phyloP scores from a whole-genome alignment of 1,284 basidiomycete species.

The Apiotrichum montevideense region DNA sequence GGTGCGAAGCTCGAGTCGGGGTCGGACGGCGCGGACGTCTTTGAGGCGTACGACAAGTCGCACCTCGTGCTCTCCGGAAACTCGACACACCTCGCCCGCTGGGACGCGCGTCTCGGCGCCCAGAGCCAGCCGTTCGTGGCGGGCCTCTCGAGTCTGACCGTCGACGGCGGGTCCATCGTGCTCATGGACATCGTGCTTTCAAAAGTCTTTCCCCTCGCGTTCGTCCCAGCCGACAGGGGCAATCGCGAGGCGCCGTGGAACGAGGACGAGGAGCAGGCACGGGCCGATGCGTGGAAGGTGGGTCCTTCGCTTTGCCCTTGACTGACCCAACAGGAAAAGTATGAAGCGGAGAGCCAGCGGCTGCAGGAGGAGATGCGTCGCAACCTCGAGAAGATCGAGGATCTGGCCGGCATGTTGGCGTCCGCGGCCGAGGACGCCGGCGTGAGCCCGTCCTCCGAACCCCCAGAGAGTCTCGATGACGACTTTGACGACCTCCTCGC shows the following conservation, averaged over 20 bases:
- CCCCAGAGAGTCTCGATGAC: constrained; percentile 20
- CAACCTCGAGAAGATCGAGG: constrained; percentile 27
- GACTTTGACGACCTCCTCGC: constrained; percentile 38
- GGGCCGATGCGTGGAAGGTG: constrained; percentile 66
- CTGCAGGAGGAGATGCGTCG: constrained; percentile 31
- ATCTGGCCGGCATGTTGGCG: constrained; percentile 21
- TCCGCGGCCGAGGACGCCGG: constrained; percentile 21
- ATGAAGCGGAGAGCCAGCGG: constrained; percentile 29
- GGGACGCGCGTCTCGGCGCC: constrained; percentile 84
- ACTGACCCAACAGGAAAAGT: constrained; percentile 26
- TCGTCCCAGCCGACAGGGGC: constrained; percentile 53
- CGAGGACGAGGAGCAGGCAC: constrained; percentile 61
- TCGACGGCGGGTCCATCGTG: constrained; percentile 73
- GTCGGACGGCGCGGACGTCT: constrained; percentile 72
- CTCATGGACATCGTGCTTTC: constrained; percentile 69
- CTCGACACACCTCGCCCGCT: constrained; percentile 72
- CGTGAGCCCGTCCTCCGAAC: neutral
- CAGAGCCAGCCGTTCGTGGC: constrained; percentile 57
- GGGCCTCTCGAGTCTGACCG: constrained; percentile 68
- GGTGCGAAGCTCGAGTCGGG: constrained; percentile 71
- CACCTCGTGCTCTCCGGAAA: constrained; percentile 72
- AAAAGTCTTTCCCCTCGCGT: constrained; percentile 53
- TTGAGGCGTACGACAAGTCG: constrained; percentile 67
- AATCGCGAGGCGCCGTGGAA: constrained; percentile 58
- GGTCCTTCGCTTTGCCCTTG: constrained; percentile 17